phyloP scores from a whole-genome alignment of 1,284 basidiomycete genomes.

The Cronartium ribicola region DNA sequence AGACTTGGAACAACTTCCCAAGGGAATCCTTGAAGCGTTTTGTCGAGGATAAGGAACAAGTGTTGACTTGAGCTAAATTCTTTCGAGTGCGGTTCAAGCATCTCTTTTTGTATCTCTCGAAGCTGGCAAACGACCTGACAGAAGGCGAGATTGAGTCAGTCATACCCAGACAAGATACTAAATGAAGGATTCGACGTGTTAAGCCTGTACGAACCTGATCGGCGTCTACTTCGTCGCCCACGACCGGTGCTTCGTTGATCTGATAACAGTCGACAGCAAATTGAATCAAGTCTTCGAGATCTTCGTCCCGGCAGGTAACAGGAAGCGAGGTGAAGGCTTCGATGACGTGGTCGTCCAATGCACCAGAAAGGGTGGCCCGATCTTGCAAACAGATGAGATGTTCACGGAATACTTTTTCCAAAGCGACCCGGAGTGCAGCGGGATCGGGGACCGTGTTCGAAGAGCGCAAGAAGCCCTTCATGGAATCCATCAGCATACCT shows the following conservation, averaged over 20 bases:
- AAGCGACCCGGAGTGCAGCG: constrained; percentile 9
- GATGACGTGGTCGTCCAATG: constrained; percentile 67
- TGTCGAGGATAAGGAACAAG: constrained; percentile 83
- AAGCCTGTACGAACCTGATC: constrained; percentile 61
- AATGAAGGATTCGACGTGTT: neutral
- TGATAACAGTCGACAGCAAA: constrained; percentile 92
- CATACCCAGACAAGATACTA: neutral
- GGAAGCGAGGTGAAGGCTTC: constrained; percentile 78
- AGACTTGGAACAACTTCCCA: constrained; percentile 94
- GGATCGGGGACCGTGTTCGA: constrained; percentile 24
- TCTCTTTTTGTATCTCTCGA: constrained; percentile 52
- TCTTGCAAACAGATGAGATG: constrained; percentile 60
- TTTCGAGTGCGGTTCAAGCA: constrained; percentile 47
- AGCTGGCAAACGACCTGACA: constrained; percentile 62
- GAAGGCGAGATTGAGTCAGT: neutral
- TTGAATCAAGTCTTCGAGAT: constrained; percentile 89
- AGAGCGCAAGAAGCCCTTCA: constrained; percentile 33
- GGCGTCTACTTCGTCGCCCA: constrained; percentile 86
- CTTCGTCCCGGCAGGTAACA: constrained; percentile 78
- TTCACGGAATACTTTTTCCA: constrained; percentile 33
- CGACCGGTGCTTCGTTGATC: constrained; percentile 81
- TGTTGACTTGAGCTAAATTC: constrained; percentile 56
- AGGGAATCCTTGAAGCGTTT: constrained; percentile 79
- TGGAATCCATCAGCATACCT: neutral
- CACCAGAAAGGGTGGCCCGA: constrained; percentile 58